A percentile compares a stretch with the other conserved stretches of the same genome.
Evolutionary conservation across 2,329 filamentous ascomycete genomes (phyloP).

Genomic region (Dothistroma pini): DNA sequence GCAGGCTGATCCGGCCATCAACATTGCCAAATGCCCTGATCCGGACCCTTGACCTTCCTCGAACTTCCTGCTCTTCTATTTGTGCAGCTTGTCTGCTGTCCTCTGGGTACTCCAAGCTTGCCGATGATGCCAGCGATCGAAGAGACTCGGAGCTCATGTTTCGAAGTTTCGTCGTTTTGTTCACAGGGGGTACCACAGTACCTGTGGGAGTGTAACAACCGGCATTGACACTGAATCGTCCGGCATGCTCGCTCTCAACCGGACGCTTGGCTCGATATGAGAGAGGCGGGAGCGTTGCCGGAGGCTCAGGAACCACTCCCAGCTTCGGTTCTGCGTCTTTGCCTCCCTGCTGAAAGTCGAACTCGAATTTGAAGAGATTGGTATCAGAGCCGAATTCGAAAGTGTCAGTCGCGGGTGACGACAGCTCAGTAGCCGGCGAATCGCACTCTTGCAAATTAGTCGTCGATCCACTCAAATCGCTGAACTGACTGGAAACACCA

Average conservation of each 20-base stretch:
- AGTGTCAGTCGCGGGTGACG: neutral
- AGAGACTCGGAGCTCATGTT: slow-evolving; percentile 9
- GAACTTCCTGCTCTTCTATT: slow-evolving; percentile 15
- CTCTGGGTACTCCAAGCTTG: slow-evolving; percentile 20
- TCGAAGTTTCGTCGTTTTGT: neutral
- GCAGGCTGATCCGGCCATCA: slow-evolving; percentile 4
- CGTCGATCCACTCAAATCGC: neutral
- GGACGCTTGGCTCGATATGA: slow-evolving; percentile 4
- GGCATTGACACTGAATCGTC: slow-evolving; percentile 1
- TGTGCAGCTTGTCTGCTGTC: slow-evolving; percentile 18
- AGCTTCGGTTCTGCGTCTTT: neutral
- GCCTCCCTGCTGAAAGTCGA: slow-evolving; percentile 9
- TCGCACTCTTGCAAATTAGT: slow-evolving; percentile 2
- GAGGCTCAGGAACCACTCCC: neutral
- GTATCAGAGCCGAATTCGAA: slow-evolving; percentile 2
- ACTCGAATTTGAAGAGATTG: slow-evolving; percentile 13
- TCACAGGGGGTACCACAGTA: neutral
- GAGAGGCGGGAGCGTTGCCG: neutral
- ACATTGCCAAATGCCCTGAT: slow-evolving; percentile 8
- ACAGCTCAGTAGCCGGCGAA: slow-evolving; percentile 1
- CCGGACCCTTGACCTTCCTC: slow-evolving; percentile 12
- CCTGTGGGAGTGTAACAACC: slow-evolving; percentile 14
- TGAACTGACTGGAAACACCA: slow-evolving; percentile 1
- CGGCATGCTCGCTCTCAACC: neutral
- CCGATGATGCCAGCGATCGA: slow-evolving; percentile 5